These are phyloP conservation scores for Leptosphaerulina australis DNA, from an alignment of 2,329 filamentous ascomycete genomes.

Conservation along the genomic window DNA sequence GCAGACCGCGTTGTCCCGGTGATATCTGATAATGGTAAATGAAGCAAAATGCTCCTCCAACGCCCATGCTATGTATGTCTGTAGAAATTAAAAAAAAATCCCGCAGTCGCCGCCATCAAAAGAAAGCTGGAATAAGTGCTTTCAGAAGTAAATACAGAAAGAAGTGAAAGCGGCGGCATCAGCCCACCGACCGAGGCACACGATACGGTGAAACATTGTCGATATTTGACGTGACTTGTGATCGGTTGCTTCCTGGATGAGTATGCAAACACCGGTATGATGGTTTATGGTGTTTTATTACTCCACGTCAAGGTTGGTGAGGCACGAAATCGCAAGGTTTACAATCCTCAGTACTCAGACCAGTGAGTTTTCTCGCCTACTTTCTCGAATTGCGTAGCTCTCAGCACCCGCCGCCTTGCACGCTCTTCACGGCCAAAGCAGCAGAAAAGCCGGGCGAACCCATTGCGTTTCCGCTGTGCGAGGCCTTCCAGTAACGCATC, in stretches of 20 bases:
- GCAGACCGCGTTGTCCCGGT: too few relatives aligned
- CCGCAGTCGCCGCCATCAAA: too few relatives aligned
- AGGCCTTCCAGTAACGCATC: constrained; percentile 36
- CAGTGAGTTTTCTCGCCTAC: constrained; percentile 42
- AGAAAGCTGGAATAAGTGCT: neutral
- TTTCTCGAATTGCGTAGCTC: constrained; percentile 37
- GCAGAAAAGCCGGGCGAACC: constrained; percentile 41
- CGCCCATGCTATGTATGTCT: neutral
- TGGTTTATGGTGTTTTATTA: too few relatives aligned
- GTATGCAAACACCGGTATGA: too few relatives aligned
- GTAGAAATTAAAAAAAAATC: neutral
- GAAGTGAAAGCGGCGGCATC: neutral
- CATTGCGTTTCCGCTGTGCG: constrained; percentile 37
- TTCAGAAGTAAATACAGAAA: neutral
- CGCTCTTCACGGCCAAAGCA: constrained; percentile 45
- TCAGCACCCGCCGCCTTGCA: constrained; percentile 27
- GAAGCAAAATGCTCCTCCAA: neutral
- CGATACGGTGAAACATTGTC: neutral
- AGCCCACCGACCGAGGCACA: neutral
- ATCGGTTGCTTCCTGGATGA: too few relatives aligned
- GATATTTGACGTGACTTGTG: too few relatives aligned
- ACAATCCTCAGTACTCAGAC: constrained; percentile 33
- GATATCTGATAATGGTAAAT: neutral
- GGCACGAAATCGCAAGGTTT: neutral
- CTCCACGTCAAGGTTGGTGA: neutral